Evolutionary conservation across 768 basidiomycete genomes (phyloP), one percentile per base, ranked within the genome.

Genomic region (Gymnopilus dilepis): DNA sequence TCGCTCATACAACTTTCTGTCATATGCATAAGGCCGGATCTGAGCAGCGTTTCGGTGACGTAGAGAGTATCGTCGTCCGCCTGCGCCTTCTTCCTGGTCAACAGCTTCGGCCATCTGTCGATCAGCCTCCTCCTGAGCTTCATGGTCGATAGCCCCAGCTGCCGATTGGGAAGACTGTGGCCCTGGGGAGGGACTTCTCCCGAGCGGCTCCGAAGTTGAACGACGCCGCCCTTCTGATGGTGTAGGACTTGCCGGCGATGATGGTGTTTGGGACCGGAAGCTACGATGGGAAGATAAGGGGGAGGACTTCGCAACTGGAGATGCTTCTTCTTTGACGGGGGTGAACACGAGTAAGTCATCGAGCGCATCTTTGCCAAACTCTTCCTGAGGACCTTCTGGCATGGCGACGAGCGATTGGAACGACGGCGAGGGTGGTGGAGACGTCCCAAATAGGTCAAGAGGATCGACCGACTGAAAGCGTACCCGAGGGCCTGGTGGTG

Each of bases 11-110:
- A 73, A 40, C 11, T 75, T 41, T 54, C 82, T 76, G 60, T 92
- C 90, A 33, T 80, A 80, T 11, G 77, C 79, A 65, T 87, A 92
- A 1, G 91, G 91, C 12, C 83, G 80, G 15, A 86, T 61, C 67
- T 92, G 91, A 19, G 80, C 76, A 37, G 80, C 71, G 31, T 81
- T 75, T 21, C 91, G 83, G 47, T 69, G 66, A 34, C 90, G 86
- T 37, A 91, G 74, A 0, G 83, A 74, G 69, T 90, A 89, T 31
- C 86, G 77, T 26, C 66, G 58, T 31, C 63, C 65, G 22, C 59
- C 38, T 22, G 43, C 13, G 17, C n/a, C 58, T 45, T 48, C 11
- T 15, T 37, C 34, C 34, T 37, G 22, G 15, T 59, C 55, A 30
- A 47, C 43, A 37, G 31, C 42, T 15, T 19, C 53, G 4, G 57